Conservation (phyloP, 164 flowering plant genomes). For the Cinnamomum micranthum region DNA sequence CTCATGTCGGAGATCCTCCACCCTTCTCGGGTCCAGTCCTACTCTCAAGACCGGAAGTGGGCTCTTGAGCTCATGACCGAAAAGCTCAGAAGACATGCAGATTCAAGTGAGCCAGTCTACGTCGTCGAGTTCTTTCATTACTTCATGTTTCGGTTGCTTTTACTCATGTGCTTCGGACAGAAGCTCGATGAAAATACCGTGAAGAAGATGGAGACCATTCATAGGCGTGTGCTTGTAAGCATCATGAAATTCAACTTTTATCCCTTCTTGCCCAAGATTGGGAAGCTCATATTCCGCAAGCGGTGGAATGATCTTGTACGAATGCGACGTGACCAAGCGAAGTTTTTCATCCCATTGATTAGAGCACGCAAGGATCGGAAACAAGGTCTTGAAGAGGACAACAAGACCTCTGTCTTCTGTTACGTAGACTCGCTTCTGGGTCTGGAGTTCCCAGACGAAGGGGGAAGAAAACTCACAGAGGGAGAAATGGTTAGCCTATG, state of each 20-base stretch:
- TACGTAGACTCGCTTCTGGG: constrained; percentile 27
- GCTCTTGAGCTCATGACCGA: constrained; percentile 19
- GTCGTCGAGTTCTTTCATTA: constrained; percentile 20
- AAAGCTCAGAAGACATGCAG: constrained; percentile 4
- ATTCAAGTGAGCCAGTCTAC: constrained; percentile 5
- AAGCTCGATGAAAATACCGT: constrained; percentile 29
- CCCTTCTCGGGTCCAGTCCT: constrained; percentile 32
- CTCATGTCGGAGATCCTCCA: constrained; percentile 32
- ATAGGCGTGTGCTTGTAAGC: constrained; percentile 10
- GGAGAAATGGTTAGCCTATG: constrained; percentile 30
- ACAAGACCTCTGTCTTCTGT: constrained; percentile 7
- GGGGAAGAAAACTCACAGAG: constrained; percentile 30
- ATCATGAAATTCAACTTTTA: constrained; percentile 11
- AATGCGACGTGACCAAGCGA: constrained; percentile 16
- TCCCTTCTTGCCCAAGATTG: constrained; percentile 24
- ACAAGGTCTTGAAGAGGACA: neutral
- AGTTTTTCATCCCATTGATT: constrained; percentile 20
- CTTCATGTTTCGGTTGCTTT: constrained; percentile 32
- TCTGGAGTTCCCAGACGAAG: constrained; percentile 34
- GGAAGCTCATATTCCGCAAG: constrained; percentile 22
- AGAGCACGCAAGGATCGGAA: neutral
- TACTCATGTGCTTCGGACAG: constrained; percentile 45
- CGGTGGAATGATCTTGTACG: constrained; percentile 17
- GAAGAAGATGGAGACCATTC: constrained; percentile 16
- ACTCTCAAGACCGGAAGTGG: constrained; percentile 23